These are phyloP conservation scores for Fusarium phyllophilum DNA, from an alignment of 2,329 filamentous ascomycete genomes.

Conservation along the genomic window DNA sequence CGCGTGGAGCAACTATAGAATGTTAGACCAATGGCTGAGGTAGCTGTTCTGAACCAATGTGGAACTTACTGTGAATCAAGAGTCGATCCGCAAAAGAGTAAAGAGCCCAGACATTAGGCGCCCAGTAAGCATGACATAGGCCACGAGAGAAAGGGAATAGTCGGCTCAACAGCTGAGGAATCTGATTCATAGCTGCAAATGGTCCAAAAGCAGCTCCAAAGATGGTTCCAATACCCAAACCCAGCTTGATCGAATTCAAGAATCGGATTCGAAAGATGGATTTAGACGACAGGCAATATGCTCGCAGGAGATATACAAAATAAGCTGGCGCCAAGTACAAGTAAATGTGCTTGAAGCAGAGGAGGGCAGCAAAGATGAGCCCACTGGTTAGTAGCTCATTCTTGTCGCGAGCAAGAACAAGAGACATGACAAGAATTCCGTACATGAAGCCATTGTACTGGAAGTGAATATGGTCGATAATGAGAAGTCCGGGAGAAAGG, in stretches of 20 bases:
- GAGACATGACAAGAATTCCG: constrained; percentile 85
- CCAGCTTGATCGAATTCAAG: constrained; percentile 85
- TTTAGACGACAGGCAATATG: constrained; percentile 84
- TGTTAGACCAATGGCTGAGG: constrained; percentile 16
- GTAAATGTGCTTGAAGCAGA: constrained; percentile 99
- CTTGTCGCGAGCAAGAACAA: constrained; percentile 81
- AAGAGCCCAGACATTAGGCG: constrained; percentile 95
- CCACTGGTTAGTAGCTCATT: constrained; percentile 82
- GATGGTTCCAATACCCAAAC: constrained; percentile 74
- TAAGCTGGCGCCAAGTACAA: constrained; percentile 96
- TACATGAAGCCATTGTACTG: constrained; percentile 99
- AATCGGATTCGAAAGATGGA: constrained; percentile 81
- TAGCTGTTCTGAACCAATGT: not conserved
- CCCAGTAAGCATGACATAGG: constrained; percentile 98
- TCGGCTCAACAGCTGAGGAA: constrained; percentile 83
- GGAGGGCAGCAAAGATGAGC: constrained; percentile 81
- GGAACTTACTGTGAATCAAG: constrained; percentile 76
- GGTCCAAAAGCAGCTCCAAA: constrained; percentile 89
- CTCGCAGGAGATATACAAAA: constrained; percentile 90
- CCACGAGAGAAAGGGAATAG: constrained; percentile 95
- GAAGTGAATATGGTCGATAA: constrained; percentile 99
- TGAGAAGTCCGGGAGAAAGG: constrained; percentile 89
- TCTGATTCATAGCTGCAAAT: constrained; percentile 82
- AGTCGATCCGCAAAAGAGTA: constrained; percentile 91
- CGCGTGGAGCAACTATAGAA: constrained; percentile 76